A percentile compares a stretch with the other conserved stretches of the same genome.
These are phyloP conservation scores for Rutstroemia sp. DNA, from an alignment of 2,329 filamentous ascomycete species.

Conservation along the genomic window DNA sequence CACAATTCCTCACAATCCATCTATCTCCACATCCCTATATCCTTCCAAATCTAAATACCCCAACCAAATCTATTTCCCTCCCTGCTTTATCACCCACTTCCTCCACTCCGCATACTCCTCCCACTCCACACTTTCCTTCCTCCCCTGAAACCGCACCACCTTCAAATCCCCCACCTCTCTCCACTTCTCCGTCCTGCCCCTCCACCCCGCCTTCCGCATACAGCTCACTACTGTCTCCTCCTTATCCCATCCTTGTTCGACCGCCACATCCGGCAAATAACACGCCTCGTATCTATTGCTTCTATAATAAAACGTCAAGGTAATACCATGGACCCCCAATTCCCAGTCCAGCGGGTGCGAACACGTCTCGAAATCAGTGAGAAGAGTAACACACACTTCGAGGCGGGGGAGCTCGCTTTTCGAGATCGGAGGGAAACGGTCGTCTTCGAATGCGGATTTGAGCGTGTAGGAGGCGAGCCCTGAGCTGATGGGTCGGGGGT, in stretches of 20 bases:
- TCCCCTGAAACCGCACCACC: constrained; percentile 80
- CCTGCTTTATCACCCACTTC: constrained; percentile 49
- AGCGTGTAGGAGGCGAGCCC: constrained; percentile 76
- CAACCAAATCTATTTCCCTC: not conserved
- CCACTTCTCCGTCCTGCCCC: constrained; percentile 61
- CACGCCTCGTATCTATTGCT: constrained; percentile 73
- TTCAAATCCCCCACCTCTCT: constrained; percentile 60
- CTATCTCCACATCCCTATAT: not conserved
- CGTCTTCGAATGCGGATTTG: constrained; percentile 63
- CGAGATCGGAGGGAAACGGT: constrained; percentile 51
- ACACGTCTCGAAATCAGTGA: constrained; percentile 77
- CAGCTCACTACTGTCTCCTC: constrained; percentile 85
- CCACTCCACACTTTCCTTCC: constrained; percentile 65
- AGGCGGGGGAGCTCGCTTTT: constrained; percentile 48
- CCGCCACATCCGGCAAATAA: constrained; percentile 85
- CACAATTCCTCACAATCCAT: no score
- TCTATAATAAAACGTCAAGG: constrained; percentile 74
- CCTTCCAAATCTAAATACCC: not conserved
- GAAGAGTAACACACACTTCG: constrained; percentile 67
- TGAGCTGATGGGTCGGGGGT: constrained; percentile 61
- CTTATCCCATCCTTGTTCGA: constrained; percentile 90
- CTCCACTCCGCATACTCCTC: constrained; percentile 73
- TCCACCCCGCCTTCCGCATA: constrained; percentile 94
- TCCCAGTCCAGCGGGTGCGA: constrained; percentile 74
- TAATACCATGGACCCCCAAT: constrained; percentile 77